phyloP scores from a whole-genome alignment of 495 filamentous ascomycete genomes.

The Apodospora peruviana region DNA sequence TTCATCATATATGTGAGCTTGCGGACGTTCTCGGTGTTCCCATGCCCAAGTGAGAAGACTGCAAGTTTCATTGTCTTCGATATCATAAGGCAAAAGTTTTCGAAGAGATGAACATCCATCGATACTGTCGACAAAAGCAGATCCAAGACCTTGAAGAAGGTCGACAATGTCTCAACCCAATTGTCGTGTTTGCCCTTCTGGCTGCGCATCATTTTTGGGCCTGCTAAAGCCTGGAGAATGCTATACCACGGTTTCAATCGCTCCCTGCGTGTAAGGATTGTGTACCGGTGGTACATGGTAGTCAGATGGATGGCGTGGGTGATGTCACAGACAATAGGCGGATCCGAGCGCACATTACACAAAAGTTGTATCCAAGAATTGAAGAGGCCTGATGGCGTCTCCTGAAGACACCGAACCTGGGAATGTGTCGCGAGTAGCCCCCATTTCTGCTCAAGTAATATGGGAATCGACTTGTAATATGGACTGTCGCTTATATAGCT shows the following conservation, averaged over 20 bases:
- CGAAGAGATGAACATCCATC: conserved; percentile 14
- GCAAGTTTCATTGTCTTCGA: conserved; percentile 15
- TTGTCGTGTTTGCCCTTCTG: conserved; percentile 2
- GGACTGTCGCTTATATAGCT: conserved; percentile 34
- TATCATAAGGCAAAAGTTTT: conserved; percentile 14
- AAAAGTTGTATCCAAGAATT: conserved; percentile 36
- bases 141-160: conserved; percentile 16
- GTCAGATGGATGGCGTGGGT: background rate
- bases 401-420: too few relatives aligned
- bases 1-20: background rate
- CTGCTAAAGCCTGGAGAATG: conserved; percentile 20
- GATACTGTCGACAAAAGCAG: conserved; percentile 5
- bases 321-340: too few relatives aligned
- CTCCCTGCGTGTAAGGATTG: background rate
- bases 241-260: conserved; percentile 15
- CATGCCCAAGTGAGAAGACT: too few relatives aligned
- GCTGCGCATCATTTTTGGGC: conserved; percentile 11
- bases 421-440: too few relatives aligned
- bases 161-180: conserved; percentile 8
- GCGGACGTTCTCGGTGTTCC: background rate
- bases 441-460: too few relatives aligned
- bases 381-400: conserved; percentile 20
- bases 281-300: background rate
- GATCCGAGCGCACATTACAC: conserved; percentile 26
- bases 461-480: too few relatives aligned